A percentile compares a stretch with the other conserved stretches of the same genome.
Conservation (phyloP, 768 basidiomycete species). For the Mycena olivaceomarginata region DNA sequence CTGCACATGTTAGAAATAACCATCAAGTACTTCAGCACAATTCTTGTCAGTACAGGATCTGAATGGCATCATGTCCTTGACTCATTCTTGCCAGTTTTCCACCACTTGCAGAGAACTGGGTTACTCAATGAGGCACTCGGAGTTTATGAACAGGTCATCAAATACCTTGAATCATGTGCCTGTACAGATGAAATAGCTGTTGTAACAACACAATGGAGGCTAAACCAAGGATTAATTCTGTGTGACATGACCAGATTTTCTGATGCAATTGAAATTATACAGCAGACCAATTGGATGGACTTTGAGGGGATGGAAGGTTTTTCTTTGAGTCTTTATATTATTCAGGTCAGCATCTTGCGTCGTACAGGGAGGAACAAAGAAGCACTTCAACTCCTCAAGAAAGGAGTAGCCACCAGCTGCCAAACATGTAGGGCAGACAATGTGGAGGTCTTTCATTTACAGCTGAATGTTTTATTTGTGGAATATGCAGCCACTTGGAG, state of each 20-base stretch:
- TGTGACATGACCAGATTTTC: conserved; percentile 5
- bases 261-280: neutral
- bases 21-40: neutral
- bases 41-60: neutral
- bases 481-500: neutral
- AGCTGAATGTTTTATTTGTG: neutral
- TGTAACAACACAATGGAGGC: neutral
- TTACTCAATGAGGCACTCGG: neutral
- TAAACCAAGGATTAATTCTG: neutral
- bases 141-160: neutral
- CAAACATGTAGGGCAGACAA: neutral
- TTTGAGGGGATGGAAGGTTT: too few relatives aligned
- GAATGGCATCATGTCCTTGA: neutral
- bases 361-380: neutral
- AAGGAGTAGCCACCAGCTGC: neutral
- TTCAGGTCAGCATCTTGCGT: neutral
- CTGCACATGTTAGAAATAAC: neutral
- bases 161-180: neutral
- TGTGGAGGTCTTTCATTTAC: neutral
- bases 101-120: neutral
- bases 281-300: neutral
- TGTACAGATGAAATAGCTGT: neutral
- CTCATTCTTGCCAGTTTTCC: neutral
- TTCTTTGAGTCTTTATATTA: neutral
- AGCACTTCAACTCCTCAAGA: neutral